Evolutionary conservation across 1,284 basidiomycete genomes (phyloP).

Genomic region (Ganoderma sp.): DNA sequence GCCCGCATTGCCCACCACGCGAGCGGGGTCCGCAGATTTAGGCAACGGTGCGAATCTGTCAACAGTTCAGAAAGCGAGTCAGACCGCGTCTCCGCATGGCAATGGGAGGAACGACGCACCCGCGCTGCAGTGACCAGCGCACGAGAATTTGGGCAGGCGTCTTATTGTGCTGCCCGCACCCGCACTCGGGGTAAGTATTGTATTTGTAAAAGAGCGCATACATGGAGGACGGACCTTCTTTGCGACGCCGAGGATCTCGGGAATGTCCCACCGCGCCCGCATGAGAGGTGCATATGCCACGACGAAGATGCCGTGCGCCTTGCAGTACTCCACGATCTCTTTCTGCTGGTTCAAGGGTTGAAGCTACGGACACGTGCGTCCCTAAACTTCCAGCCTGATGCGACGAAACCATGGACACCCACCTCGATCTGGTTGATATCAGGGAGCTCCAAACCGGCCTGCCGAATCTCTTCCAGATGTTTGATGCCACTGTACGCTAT

Average conservation of each 20-base stretch:
- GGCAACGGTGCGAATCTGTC: constrained; percentile 56
- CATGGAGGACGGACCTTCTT: constrained; percentile 43
- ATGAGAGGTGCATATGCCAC: constrained; percentile 67
- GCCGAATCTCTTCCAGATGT: constrained; percentile 78
- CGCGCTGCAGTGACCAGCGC: constrained; percentile 71
- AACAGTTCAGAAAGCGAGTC: too few species aligned
- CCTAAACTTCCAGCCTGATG: background rate
- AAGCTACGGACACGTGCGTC: constrained; percentile 48
- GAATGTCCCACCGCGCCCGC: constrained; percentile 49
- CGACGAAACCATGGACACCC: background rate
- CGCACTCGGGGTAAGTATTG: too few species aligned
- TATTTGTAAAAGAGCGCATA: background rate
- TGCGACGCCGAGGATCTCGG: constrained; percentile 48
- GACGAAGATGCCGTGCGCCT: constrained; percentile 67
- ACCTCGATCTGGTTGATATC: constrained; percentile 87
- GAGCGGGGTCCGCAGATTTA: constrained; percentile 54
- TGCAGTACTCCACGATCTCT: constrained; percentile 80
- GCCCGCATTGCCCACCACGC: constrained; percentile 57
- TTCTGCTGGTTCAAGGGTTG: constrained; percentile 86
- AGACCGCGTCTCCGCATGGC: background rate
- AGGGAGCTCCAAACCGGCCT: constrained; percentile 65
- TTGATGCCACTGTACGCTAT: constrained; percentile 46
- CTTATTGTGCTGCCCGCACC: constrained; percentile 48
- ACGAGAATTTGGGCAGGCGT: constrained; percentile 66
- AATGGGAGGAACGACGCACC: constrained; percentile 33